phyloP scores from a whole-genome alignment of 805 yeast species.

The Nakazawaea laoshanensis region DNA sequence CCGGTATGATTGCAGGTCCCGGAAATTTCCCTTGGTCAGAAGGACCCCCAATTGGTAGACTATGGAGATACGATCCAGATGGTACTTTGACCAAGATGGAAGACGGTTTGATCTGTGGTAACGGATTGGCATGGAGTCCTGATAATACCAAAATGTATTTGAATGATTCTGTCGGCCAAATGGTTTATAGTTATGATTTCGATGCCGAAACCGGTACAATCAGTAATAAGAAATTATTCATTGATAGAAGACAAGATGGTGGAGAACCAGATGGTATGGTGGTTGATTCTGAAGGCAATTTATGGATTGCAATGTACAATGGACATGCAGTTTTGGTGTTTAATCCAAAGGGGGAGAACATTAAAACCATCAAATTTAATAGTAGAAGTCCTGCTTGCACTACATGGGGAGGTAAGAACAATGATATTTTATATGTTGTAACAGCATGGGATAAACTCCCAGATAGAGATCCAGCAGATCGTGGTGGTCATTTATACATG shows the following conservation, averaged over 20 bases:
- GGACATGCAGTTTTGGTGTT: conserved; percentile 16
- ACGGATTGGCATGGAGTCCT: conserved; percentile 15
- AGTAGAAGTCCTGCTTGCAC: conserved; percentile 21
- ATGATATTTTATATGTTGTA: conserved; percentile 18
- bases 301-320: conserved; percentile 15
- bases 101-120: conserved; percentile 22
- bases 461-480: conserved; percentile 13
- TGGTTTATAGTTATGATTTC: conserved; percentile 12
- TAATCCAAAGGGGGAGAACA: conserved; percentile 18
- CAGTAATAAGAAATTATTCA: conserved; percentile 12
- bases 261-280: conserved; percentile 16
- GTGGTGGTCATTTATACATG: conserved; percentile 24
- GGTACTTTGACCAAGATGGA: conserved; percentile 19
- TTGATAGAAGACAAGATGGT: conserved; percentile 9
- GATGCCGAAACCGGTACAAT: conserved; percentile 12
- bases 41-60: conserved; percentile 20
- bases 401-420: conserved; percentile 25
- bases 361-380: conserved; percentile 15
- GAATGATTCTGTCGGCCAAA: conserved; percentile 13
- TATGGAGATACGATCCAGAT: conserved; percentile 27
- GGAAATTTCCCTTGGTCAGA: conserved; percentile 15
- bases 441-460: conserved; percentile 15
- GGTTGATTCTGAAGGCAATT: conserved; percentile 13
- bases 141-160: conserved; percentile 13
- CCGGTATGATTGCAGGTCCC: conserved; percentile 18